A percentile compares a stretch with the other conserved stretches of the same genome.
These are phyloP conservation scores for Anthostomella pinea DNA, from an alignment of 2,329 filamentous ascomycete genomes.

Conservation along the genomic window DNA sequence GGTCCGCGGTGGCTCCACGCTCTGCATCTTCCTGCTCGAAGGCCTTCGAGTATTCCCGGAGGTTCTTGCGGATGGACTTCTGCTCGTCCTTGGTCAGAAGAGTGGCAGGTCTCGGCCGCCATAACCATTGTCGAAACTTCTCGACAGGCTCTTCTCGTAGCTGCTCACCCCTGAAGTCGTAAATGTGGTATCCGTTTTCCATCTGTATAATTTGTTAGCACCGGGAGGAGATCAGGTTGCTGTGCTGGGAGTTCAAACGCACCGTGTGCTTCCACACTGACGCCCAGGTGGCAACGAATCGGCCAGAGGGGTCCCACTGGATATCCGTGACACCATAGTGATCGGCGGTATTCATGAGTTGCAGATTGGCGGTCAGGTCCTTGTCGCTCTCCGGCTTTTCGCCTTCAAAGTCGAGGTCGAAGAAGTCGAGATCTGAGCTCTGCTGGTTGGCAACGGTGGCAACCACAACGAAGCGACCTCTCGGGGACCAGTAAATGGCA, in stretches of 20 bases:
- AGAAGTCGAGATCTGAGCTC: slow-evolving; percentile 95
- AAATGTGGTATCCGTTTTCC: slow-evolving; percentile 98
- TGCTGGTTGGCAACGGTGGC: slow-evolving; percentile 91
- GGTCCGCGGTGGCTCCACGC: slow-evolving; percentile 88
- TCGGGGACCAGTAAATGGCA: slow-evolving; percentile 98
- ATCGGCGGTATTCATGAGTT: slow-evolving; percentile 89
- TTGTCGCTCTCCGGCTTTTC: slow-evolving; percentile 93
- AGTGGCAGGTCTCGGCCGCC: slow-evolving; percentile 89
- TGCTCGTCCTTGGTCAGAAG: slow-evolving; percentile 95
- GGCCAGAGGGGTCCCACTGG: slow-evolving; percentile 95
- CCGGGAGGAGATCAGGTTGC: slow-evolving; percentile 1
- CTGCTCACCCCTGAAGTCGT: slow-evolving; percentile 89
- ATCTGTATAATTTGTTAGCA: slow-evolving; percentile 57
- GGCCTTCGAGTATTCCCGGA: slow-evolving; percentile 89
- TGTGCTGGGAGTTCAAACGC: slow-evolving; percentile 41
- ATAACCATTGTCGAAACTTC: slow-evolving; percentile 96
- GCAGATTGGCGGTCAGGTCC: slow-evolving; percentile 89
- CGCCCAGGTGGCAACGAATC: slow-evolving; percentile 90
- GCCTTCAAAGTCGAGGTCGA: slow-evolving; percentile 95
- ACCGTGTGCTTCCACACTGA: slow-evolving; percentile 95
- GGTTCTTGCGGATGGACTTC: slow-evolving; percentile 96
- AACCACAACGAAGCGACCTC: slow-evolving; percentile 90
- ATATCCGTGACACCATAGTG: slow-evolving; percentile 98
- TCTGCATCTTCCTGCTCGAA: slow-evolving; percentile 96
- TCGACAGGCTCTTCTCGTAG: slow-evolving; percentile 90